Evolutionary conservation across 805 yeast species (phyloP), one percentile per base, ranked within the genome.

Genomic region (Isabelozyma pseudorhagii): DNA sequence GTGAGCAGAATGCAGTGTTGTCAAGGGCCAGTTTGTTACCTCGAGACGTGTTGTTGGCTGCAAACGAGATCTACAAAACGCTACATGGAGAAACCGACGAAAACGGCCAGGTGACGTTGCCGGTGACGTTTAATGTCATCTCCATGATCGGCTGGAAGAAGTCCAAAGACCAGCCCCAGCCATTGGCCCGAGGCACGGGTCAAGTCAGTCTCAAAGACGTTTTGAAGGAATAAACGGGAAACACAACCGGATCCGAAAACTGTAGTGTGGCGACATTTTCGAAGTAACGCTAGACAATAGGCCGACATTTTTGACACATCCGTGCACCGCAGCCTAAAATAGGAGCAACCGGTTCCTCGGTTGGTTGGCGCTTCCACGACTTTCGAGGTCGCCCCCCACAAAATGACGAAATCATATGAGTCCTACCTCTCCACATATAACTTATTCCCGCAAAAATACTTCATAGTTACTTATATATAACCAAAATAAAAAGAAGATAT

Each of bases 61-160:
- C 93, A 0, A 85, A 85, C 51, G 85, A 88, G 25, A 87, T 89
- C 36, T 89, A 89, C 64, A 75, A 75, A 54, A 71, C 81, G 5
- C 70, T 89, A 63, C 93, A 89, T 62, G 91, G 90, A 1, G 85
- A 84, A 44, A 63, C 63, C 5, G 88, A 80, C 51, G 70, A 67
- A 2, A 54, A 70, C 13, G 81, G 76, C 2, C 46, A 54, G 6
- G 72, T 55, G 58, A 70, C 82, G 0, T 63, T 89, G n/a, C 96
- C 96, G 1, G 91, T 89, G 8, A 89, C 96, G 0, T 89, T 81
- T 67, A 72, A 89, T 52, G 80, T 89, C 47, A 81, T 89, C 25
- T 86, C 85, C 62, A 85, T 89, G 90, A 87, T 89, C 61, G 96
- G 96, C 3, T 89, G 96, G 96, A 89, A 87, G 63, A 83, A 84